Conservation (phyloP, 2,329 filamentous ascomycete species). For the Cadophora sp. region DNA sequence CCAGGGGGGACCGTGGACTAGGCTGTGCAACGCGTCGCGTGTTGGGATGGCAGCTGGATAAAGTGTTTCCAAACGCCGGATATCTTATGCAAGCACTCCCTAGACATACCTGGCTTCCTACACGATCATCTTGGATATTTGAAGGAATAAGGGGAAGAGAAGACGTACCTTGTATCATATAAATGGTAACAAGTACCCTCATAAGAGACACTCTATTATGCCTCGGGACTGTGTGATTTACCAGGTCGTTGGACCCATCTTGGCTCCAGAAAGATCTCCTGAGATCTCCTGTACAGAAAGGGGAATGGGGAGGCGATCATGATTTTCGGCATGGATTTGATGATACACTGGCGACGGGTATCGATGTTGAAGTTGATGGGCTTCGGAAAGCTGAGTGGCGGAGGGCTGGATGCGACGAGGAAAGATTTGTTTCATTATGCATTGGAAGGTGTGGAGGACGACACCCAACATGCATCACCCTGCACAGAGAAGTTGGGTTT, state of each 20-base stretch:
- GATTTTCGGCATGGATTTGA: slow-evolving; percentile 29
- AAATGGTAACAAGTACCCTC: slow-evolving; percentile 10
- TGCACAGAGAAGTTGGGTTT: slow-evolving; percentile 1
- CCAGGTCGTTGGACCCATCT: slow-evolving; percentile 4
- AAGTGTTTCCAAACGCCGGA: slow-evolving; percentile 32
- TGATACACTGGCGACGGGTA: slow-evolving; percentile 30
- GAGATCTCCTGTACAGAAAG: slow-evolving; percentile 20
- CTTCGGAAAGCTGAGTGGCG: slow-evolving; percentile 20
- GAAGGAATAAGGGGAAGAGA: slow-evolving; percentile 18
- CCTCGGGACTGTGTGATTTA: slow-evolving; percentile 11
- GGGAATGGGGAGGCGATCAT: slow-evolving; percentile 12
- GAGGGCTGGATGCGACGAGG: slow-evolving; percentile 25
- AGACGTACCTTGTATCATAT: slow-evolving; percentile 26
- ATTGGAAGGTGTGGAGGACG: slow-evolving; percentile 13
- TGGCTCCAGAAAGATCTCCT: slow-evolving; percentile 25
- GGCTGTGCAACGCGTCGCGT: slow-evolving; percentile 26
- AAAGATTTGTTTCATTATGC: slow-evolving; percentile 36
- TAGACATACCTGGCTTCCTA: neutral
- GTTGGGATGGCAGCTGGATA: slow-evolving; percentile 31
- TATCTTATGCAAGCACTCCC: slow-evolving; percentile 31
- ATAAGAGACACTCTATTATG: slow-evolving; percentile 9
- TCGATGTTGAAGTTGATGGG: slow-evolving; percentile 13
- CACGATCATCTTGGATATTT: slow-evolving; percentile 20
- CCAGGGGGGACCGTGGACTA: neutral
- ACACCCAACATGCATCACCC: slow-evolving; percentile 22